Conservation (phyloP, 495 filamentous ascomycete species). For the Neurospora sp. region DNA sequence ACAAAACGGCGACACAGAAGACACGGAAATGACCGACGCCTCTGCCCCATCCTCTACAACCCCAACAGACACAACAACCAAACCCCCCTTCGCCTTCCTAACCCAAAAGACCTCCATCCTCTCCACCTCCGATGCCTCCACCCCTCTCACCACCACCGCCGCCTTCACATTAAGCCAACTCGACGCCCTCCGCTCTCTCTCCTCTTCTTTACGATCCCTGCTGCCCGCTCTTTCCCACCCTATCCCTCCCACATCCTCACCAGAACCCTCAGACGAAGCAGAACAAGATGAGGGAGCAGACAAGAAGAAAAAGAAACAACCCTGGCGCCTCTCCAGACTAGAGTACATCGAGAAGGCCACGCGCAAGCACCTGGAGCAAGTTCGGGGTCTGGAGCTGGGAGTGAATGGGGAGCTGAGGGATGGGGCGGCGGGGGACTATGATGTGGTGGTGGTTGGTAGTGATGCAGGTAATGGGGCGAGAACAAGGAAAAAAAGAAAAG, state of each 20-base stretch:
- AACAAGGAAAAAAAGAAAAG: background rate
- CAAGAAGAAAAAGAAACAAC: slow-evolving; percentile 29
- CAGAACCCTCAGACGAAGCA: background rate
- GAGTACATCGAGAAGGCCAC: slow-evolving; percentile 69
- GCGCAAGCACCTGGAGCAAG: slow-evolving; percentile 43
- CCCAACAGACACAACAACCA: slow-evolving; percentile 10
- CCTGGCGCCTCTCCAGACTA: slow-evolving; percentile 47
- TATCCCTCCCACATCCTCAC: slow-evolving; percentile 10
- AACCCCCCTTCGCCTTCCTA: slow-evolving; percentile 42
- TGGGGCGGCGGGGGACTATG: slow-evolving; percentile 24
- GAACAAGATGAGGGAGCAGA: slow-evolving; percentile 14
- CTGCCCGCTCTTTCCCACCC: slow-evolving; percentile 40
- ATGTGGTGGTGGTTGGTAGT: slow-evolving; percentile 31
- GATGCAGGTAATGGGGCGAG: slow-evolving; percentile 33
- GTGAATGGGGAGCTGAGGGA: slow-evolving; percentile 46
- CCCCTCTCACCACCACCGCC: slow-evolving; percentile 61
- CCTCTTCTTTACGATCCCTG: slow-evolving; percentile 52
- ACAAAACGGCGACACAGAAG: slow-evolving; percentile 12
- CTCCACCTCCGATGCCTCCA: slow-evolving; percentile 27
- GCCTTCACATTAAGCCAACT: slow-evolving; percentile 49
- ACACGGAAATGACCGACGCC: slow-evolving; percentile 27
- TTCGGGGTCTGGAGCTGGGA: slow-evolving; percentile 45
- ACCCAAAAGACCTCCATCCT: slow-evolving; percentile 30
- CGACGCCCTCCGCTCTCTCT: slow-evolving; percentile 58
- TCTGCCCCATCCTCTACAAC: slow-evolving; percentile 23